phyloP scores from a whole-genome alignment of 257 asterid genomes.

The Primulina tabacum region DNA sequence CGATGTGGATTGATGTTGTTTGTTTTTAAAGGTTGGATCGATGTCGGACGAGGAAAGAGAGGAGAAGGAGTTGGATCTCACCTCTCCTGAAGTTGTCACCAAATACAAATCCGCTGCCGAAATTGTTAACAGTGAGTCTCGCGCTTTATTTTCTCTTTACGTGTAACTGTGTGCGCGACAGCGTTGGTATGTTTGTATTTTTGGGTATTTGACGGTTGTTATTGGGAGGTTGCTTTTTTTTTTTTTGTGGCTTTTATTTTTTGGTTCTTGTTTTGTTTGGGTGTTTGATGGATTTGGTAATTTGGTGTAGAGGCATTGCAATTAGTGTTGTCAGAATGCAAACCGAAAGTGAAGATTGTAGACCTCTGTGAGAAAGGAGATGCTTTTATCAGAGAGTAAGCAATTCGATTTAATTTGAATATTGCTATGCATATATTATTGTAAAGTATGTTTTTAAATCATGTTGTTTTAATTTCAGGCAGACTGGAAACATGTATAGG shows the following conservation, averaged over 20 bases:
- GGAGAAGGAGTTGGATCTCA: slow-evolving; percentile 91
- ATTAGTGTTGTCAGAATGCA: slow-evolving; percentile 68
- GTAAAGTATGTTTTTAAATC: background rate
- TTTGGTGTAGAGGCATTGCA: slow-evolving; percentile 83
- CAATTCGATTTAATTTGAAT: slow-evolving; percentile 5
- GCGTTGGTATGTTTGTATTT: background rate
- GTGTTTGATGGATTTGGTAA: slow-evolving; percentile 11
- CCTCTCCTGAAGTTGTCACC: slow-evolving; percentile 83
- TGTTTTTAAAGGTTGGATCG: slow-evolving; percentile 31
- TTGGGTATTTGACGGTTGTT: background rate
- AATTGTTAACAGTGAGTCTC: slow-evolving; percentile 65
- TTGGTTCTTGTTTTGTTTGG: background rate
- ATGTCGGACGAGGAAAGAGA: slow-evolving; percentile 96
- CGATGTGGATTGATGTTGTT: background rate
- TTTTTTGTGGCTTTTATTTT: background rate
- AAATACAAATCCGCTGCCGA: slow-evolving; percentile 93
- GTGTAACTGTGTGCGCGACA: background rate
- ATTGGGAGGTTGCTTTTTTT: slow-evolving; percentile 4
- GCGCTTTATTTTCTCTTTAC: background rate
- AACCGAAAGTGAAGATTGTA: slow-evolving; percentile 75
- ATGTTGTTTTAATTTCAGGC: slow-evolving; percentile 37
- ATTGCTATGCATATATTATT: background rate
- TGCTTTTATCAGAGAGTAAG: slow-evolving; percentile 70
- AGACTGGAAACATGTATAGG: slow-evolving; percentile 89
- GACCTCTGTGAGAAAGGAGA: slow-evolving; percentile 86